Percentiles rank a stretch among this genome's conserved stretches.
phyloP scores from a whole-genome alignment of 1,139 yeast genomes.

The Scheffersomyces parashehatae region DNA sequence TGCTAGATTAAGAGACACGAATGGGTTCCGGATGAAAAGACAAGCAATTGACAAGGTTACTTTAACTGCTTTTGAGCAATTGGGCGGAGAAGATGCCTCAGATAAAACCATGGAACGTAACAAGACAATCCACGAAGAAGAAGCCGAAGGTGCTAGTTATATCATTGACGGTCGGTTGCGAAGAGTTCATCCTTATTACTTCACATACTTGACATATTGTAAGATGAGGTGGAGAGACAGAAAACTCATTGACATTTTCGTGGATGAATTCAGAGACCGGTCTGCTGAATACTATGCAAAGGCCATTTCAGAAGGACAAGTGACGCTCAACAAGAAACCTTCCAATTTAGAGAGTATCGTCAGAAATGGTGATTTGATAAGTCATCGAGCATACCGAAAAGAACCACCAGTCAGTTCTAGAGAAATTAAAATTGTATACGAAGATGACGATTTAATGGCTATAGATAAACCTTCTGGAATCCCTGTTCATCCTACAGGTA shows the following conservation, averaged over 20 bases:
- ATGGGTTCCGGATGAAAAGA: slow-evolving; percentile 51
- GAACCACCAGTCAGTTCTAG: slow-evolving; percentile 86
- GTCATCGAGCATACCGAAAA: slow-evolving; percentile 83
- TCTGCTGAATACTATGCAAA: slow-evolving; percentile 65
- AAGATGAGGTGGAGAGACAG: slow-evolving; percentile 90
- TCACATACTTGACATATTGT: slow-evolving; percentile 87
- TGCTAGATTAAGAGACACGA: slow-evolving; percentile 39
- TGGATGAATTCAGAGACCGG: slow-evolving; percentile 81
- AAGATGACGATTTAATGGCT: slow-evolving; percentile 77
- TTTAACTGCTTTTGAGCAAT: slow-evolving; percentile 41
- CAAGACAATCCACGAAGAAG: slow-evolving; percentile 56
- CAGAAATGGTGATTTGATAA: slow-evolving; percentile 80
- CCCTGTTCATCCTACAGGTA: slow-evolving; percentile 96
- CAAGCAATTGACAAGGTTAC: slow-evolving; percentile 46
- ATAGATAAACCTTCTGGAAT: slow-evolving; percentile 94
- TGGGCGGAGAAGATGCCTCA: slow-evolving; percentile 34
- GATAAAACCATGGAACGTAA: slow-evolving; percentile 25
- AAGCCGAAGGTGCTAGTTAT: slow-evolving; percentile 53
- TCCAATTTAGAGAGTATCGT: slow-evolving; percentile 69
- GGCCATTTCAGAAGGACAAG: slow-evolving; percentile 73
- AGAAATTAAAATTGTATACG: slow-evolving; percentile 70
- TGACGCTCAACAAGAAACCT: slow-evolving; percentile 63
- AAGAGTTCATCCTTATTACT: slow-evolving; percentile 80
- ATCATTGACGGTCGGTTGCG: slow-evolving; percentile 62
- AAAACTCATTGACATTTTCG: slow-evolving; percentile 74